Percentiles rank a stretch among this genome's conserved stretches.
These are phyloP conservation scores for Alternaria angustiovoidea DNA, from an alignment of 2,329 filamentous ascomycete genomes.

Conservation along the genomic window DNA sequence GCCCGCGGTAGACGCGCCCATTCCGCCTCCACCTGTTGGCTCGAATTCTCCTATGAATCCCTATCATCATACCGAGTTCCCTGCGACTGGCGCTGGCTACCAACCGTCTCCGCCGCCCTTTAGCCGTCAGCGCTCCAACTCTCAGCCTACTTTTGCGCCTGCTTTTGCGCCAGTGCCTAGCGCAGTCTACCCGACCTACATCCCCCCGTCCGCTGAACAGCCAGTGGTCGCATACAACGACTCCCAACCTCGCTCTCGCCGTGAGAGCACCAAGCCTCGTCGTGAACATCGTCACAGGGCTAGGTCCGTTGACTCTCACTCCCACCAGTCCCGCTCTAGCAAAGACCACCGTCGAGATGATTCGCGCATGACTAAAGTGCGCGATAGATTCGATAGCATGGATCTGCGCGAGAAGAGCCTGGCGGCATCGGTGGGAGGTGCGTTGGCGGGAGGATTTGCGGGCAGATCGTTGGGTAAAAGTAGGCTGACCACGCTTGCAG, in stretches of 20 bases:
- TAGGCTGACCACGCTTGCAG: slow-evolving; percentile 49
- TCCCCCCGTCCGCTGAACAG: slow-evolving; percentile 26
- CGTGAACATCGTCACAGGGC: slow-evolving; percentile 41
- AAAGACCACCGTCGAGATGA: slow-evolving; percentile 41
- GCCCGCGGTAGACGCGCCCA: slow-evolving; percentile 26
- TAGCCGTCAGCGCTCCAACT: slow-evolving; percentile 46
- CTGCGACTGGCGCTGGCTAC: slow-evolving; percentile 27
- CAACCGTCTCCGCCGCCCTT: slow-evolving; percentile 45
- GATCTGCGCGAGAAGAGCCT: slow-evolving; percentile 44
- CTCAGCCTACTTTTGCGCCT: slow-evolving; percentile 39
- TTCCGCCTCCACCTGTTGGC: slow-evolving; percentile 37
- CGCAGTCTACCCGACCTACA: slow-evolving; percentile 27
- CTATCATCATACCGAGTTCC: slow-evolving; percentile 45
- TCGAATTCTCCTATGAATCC: slow-evolving; percentile 35
- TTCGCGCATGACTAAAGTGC: slow-evolving; percentile 43
- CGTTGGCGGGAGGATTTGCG: slow-evolving; percentile 49
- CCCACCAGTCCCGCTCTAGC: slow-evolving; percentile 37
- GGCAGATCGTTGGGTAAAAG: slow-evolving; percentile 44
- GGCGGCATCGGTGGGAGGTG: slow-evolving; percentile 49
- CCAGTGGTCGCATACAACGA: slow-evolving; percentile 29
- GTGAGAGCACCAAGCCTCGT: slow-evolving; percentile 39
- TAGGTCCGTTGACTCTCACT: slow-evolving; percentile 49
- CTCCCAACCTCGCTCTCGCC: slow-evolving; percentile 37
- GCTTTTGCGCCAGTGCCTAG: slow-evolving; percentile 26
- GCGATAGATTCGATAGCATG: slow-evolving; percentile 47